Base-by-base conservation (phyloP, 306 rosid species). In the Cucumis cinereus region DNA sequence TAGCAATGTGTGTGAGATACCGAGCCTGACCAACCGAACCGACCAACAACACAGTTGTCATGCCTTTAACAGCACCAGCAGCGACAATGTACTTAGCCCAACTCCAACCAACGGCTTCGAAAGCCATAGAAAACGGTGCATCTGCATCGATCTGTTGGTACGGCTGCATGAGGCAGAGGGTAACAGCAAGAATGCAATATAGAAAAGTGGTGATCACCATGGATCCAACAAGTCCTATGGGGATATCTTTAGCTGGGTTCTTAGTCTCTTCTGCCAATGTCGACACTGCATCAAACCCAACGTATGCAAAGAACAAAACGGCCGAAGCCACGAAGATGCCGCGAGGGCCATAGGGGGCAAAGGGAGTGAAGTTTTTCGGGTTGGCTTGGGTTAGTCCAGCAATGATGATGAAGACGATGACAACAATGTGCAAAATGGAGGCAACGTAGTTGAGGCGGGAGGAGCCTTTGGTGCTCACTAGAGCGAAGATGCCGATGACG, bases 251-350 rank as follows among this genome's bases (percentile, higher is more conserved):
- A 0, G 73, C 93, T 0, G 98, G 98, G 41, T 93, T 86, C 55
- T 89, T 93, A 1, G 98, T 93, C 22, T 93, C 98, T 57, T 93
- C 97, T 0, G 98, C 98, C 98, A 93, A 82, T 12, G 98, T 91
- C 11, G 97, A 54, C 12, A 93, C 92, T 0, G 92, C 97, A 9
- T 93, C 98, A 4, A 93, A 93, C 2, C 98, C 98, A 0, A 91
- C 85, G 3, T 93, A 93, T 12, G 98, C 93, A 3, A 93, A 93
- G 86, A 93, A 93, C 9, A 93, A 86, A 10, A 93, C 96, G 0
- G 98, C 92, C 0, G 96, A 86, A 4, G 98, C 82, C 6, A 60
- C 30, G 63, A 93, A 90, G 9, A 93, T 40, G 0, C 98, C 97
- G 0, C 88, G 89, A 4, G 74, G 55, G 0, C 83, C 88, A 0